Evolutionary conservation across 352 stramenopile species (phyloP), one percentile per base, ranked within the genome.

Genomic region (Phytopythium delawarense): DNA sequence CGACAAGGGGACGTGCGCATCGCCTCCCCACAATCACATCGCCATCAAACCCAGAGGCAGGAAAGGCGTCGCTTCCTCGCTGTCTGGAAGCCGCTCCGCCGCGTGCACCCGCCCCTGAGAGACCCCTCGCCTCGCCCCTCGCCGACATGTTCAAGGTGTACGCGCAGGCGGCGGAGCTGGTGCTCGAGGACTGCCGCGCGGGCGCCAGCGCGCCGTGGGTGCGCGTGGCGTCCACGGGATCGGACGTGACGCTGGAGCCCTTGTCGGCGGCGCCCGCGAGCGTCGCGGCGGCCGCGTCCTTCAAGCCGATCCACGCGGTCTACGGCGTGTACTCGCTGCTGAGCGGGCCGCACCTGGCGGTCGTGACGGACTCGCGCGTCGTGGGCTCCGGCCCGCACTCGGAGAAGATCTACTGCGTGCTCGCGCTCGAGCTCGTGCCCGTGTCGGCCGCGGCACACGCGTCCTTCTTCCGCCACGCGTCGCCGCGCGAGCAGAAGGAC

Each of bases 171-270:
- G 62, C 67, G 28, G 81, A 91, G 71, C 63, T 94, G 34, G 65
- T 94, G 64, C 71, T 94, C 35, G 85, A 94, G 67, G 83, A 94
- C 74, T 92, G 83, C 55, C 85, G 85, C 67, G 76, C 78, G 1
- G 82, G 79, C 30, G 77, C 83, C 20, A 82, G 79, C 39, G 70
- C 69, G 30, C 69, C 66, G 13, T 89, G 83, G 79, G 73, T 93
- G 48, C 76, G 76, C 3, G 60, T 90, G n/a, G 63, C 65, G 21
- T 35, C 67, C 7, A 71, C 51, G 21, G 61, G 63, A 65, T 65
- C 76, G 37, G 79, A 85, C 44, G 75, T 79, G 23, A n/a, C 75
- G 5, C 71, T 80, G 45, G 73, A 80, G 23, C 63, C 64, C 25
- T 64, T 67, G 52, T 67, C 79, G 67, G 51, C 67, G 9, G 48